Percentiles rank a stretch among this genome's conserved stretches.
phyloP scores from a whole-genome alignment of 805 yeast species.

The Ogataea pignaliae region DNA sequence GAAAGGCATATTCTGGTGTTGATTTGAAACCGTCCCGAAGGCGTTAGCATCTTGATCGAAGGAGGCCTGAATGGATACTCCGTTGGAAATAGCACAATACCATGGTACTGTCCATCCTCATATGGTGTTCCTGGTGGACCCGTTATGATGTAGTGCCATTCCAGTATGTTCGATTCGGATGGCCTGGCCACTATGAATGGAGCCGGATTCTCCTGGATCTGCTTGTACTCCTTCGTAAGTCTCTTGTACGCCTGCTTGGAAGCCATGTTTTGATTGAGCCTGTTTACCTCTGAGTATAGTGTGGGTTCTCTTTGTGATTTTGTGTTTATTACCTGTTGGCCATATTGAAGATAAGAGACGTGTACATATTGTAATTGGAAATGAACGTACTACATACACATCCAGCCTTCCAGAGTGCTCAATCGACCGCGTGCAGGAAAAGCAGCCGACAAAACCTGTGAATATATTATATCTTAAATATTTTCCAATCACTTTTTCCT shows the following conservation, averaged over 20 bases:
- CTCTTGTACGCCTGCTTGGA: conserved; percentile 34
- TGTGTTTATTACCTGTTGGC: no score
- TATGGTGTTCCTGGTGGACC: conserved; percentile 93
- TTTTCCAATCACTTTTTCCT: no score
- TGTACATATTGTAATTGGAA: no score
- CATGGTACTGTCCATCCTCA: conserved; percentile 84
- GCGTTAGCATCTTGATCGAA: conserved; percentile 82
- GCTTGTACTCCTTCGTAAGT: conserved; percentile 76
- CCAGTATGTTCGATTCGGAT: conserved; percentile 78
- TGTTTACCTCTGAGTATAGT: background rate
- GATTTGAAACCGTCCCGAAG: conserved; percentile 81
- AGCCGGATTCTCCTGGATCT: conserved; percentile 73
- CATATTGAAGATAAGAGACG: no score
- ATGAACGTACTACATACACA: no score
- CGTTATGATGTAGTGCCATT: conserved; percentile 89
- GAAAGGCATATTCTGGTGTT: conserved; percentile 80
- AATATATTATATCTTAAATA: no score
- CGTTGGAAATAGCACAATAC: conserved; percentile 73
- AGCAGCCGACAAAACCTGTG: no score
- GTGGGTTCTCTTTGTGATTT: background rate
- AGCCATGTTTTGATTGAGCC: conserved; percentile 18
- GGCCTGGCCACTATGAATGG: conserved; percentile 85
- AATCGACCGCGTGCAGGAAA: no score
- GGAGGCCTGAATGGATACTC: conserved; percentile 94
- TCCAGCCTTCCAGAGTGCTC: no score